These are phyloP conservation scores for Breviolum minutum DNA, from an alignment of 73 alveolate genomes.

Conservation along the genomic window DNA sequence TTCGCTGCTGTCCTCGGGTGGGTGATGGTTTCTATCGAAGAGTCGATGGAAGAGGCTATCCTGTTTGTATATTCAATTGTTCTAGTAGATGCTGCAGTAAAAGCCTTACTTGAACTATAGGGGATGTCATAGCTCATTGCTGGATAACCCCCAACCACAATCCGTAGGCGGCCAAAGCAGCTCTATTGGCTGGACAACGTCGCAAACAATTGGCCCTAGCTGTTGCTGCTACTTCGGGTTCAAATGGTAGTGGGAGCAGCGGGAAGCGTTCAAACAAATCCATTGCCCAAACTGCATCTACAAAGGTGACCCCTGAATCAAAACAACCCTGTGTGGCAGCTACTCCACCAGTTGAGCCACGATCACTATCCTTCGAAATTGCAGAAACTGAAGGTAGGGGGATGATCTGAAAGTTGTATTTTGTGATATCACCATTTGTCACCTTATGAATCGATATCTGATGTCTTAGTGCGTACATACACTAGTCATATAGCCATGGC, in stretches of 20 bases:
- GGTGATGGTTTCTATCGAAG: too few relatives aligned
- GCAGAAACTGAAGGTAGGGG: background rate
- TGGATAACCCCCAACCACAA: background rate
- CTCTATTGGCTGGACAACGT: background rate
- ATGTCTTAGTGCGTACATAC: too few relatives aligned
- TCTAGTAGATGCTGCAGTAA: background rate
- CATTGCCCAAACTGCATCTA: background rate
- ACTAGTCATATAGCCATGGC: background rate
- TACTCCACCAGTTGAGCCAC: background rate
- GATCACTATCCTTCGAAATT: background rate
- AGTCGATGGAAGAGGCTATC: too few relatives aligned
- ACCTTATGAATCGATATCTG: too few relatives aligned
- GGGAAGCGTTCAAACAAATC: background rate
- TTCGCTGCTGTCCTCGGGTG: too few relatives aligned
- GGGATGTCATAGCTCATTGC: too few relatives aligned
- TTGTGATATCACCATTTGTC: background rate
- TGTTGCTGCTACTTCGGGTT: background rate
- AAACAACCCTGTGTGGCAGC: background rate
- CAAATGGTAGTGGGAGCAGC: background rate
- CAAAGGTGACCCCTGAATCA: slow-evolving; percentile 14
- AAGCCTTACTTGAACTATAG: background rate
- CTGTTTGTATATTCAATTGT: too few relatives aligned
- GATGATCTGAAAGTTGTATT: background rate
- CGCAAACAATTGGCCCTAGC: background rate
- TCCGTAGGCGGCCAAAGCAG: background rate